A percentile compares a stretch with the other conserved stretches of the same genome.
phyloP scores from a whole-genome alignment of 768 basidiomycete species.

The Amanita inopinata region DNA sequence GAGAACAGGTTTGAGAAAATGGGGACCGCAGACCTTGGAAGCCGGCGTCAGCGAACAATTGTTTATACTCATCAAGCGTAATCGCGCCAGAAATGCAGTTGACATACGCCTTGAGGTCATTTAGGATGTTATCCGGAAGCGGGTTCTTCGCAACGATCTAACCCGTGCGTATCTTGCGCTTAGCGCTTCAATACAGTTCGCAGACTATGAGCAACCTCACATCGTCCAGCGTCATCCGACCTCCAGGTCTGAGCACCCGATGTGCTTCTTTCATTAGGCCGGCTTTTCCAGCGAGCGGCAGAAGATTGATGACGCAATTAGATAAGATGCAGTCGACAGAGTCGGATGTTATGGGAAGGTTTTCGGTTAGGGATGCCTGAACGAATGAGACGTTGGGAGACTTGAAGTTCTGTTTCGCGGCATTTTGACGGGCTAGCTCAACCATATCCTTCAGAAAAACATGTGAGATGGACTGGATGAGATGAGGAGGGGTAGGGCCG shows the following conservation, averaged over 20 bases:
- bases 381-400: conserved; percentile 44
- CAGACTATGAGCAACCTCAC: conserved; percentile 21
- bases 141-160: conserved; percentile 39
- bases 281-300: conserved; percentile 32
- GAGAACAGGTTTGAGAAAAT: too few relatives aligned
- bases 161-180: not conserved
- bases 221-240: conserved; percentile 42
- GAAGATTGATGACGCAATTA: conserved; percentile 47
- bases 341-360: conserved; percentile 36
- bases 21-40: conserved; percentile 32
- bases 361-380: conserved; percentile 28
- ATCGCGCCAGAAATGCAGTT: conserved; percentile 41
- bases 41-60: conserved; percentile 28
- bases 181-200: not conserved
- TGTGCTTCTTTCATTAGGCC: conserved; percentile 34
- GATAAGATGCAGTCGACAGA: conserved; percentile 48
- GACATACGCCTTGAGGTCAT: conserved; percentile 31
- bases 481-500: not conserved
- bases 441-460: conserved; percentile 37
- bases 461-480: too few relatives aligned
- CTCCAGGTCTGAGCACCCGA: conserved; percentile 46
- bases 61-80: conserved; percentile 25
- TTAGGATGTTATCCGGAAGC: conserved; percentile 31
- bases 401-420: conserved; percentile 26
- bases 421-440: conserved; percentile 34